These are phyloP conservation scores for Colletotrichum sojae DNA, from an alignment of 2,329 filamentous ascomycete genomes.

Conservation along the genomic window DNA sequence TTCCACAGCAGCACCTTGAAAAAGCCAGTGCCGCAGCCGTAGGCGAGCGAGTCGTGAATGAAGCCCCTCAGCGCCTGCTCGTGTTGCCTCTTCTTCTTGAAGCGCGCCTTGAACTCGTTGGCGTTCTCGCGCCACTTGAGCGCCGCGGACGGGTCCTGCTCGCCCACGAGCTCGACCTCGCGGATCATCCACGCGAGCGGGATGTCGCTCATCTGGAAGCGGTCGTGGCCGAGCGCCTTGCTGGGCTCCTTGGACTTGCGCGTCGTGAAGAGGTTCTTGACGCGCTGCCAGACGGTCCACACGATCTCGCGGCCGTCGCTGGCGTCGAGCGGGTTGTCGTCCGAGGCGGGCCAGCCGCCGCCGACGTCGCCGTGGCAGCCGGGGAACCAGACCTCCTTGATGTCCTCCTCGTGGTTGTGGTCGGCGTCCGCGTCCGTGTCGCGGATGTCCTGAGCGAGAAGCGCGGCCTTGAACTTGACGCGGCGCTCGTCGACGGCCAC, in stretches of 20 bases:
- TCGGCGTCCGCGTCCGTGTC: conserved; percentile 34
- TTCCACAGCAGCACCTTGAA: conserved; percentile 59
- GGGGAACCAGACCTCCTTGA: conserved; percentile 68
- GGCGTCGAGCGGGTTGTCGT: conserved; percentile 44
- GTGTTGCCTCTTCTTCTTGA: conserved; percentile 47
- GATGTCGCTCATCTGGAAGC: conserved; percentile 63
- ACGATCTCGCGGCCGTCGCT: conserved; percentile 42
- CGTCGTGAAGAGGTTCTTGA: conserved; percentile 55
- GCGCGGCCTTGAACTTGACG: conserved; percentile 68
- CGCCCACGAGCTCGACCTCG: conserved; percentile 58
- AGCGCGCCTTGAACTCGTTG: conserved; percentile 48
- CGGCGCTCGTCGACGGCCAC: conserved; percentile 68
- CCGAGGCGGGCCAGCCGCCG: conserved; percentile 62
- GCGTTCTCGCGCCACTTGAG: conserved; percentile 54
- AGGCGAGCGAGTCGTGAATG: conserved; percentile 57
- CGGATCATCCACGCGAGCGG: conserved; percentile 68
- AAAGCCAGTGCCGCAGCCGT: conserved; percentile 54
- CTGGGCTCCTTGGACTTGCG: conserved; percentile 50
- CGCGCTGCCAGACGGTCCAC: conserved; percentile 49
- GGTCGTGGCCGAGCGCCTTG: conserved; percentile 50
- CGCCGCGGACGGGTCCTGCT: conserved; percentile 47
- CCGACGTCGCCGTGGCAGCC: conserved; percentile 69
- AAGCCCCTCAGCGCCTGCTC: conserved; percentile 47
- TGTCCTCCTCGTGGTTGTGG: conserved; percentile 55
- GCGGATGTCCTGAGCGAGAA: conserved; percentile 59